Evolutionary conservation across 1,284 basidiomycete genomes (phyloP), one percentile per base, ranked within the genome.

Genomic region (Ceratobasidium sp.): DNA sequence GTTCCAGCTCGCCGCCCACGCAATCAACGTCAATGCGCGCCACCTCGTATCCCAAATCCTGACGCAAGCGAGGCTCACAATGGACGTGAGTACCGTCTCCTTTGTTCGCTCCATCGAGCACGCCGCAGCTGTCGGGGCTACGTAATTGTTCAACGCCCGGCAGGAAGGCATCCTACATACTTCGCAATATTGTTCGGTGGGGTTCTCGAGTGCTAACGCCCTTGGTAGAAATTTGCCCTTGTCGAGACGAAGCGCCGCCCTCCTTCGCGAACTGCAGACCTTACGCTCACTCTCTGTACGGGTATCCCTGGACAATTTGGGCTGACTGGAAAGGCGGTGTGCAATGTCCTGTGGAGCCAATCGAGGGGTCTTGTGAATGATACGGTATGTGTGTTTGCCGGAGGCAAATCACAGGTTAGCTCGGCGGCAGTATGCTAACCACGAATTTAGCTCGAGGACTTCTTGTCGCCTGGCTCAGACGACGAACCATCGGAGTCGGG

Each of bases 1-100:
- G 49, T 87, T 95, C 79, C 93, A 94, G 85, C 88, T 88, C 70
- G 88, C 89, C 79, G 93, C 91, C 18, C 92, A 91, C 85, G 86
- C 86, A 26, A 89, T 90, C 85, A 94, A 94, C 81, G 88, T 88
- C 15, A 82, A 87, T 61, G 91, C 92, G 5, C 89, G 89, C 44
- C 79, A 83, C 39, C 88, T 91, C 80, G 85, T 94, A 77, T 26
- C 72, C 60, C 85, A 85, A 67, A 83, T 84, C 67, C 56, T 73
- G 33, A 44, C 39, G 20, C 70, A 73, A 40, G 70, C 70, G 7
- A 60, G 42, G 70, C 58, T 73, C 1, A 73, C 70, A 44, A 73
- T 73, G 70, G 70, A 73, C 26, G 70, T 73, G 56, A 61, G 70
- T 73, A n/a, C 49, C 33, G 10, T n/a, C 28, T 73, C 44, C 40